These are phyloP conservation scores for Penicillium ucsense DNA, from an alignment of 495 filamentous ascomycete genomes.

Conservation along the genomic window DNA sequence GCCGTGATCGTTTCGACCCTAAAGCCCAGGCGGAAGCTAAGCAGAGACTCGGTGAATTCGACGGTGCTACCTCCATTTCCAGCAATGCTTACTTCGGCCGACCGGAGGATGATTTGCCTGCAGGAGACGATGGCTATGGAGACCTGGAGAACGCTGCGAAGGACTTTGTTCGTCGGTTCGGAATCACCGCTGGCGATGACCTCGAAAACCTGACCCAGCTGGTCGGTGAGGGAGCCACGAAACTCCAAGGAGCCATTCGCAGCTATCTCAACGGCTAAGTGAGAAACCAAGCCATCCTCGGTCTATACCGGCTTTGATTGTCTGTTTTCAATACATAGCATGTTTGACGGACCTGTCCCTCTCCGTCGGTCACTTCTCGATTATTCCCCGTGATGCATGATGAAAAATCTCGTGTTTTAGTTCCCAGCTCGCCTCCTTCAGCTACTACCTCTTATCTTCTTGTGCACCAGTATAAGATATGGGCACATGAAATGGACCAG, in stretches of 20 bases:
- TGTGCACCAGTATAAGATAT: no score
- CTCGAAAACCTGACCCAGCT: slow-evolving; percentile 76
- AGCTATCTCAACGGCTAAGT: slow-evolving; percentile 67
- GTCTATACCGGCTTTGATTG: slow-evolving; percentile 7
- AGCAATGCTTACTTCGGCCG: slow-evolving; percentile 96
- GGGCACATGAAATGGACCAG: no score
- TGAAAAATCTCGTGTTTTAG: slow-evolving; percentile 9
- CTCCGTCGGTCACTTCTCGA: neutral
- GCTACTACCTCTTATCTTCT: neutral
- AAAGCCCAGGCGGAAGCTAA: slow-evolving; percentile 76
- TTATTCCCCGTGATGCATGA: slow-evolving; percentile 12
- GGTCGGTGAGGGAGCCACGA: slow-evolving; percentile 74
- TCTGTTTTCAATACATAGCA: slow-evolving; percentile 18
- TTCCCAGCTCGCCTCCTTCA: neutral
- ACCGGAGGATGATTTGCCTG: slow-evolving; percentile 56
- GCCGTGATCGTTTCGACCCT: slow-evolving; percentile 77
- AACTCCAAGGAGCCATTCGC: slow-evolving; percentile 76
- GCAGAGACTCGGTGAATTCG: slow-evolving; percentile 77
- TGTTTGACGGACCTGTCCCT: slow-evolving; percentile 9
- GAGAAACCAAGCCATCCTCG: neutral
- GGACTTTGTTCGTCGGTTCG: slow-evolving; percentile 90
- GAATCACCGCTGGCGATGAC: slow-evolving; percentile 90
- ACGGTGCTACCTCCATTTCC: slow-evolving; percentile 84
- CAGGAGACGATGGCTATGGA: slow-evolving; percentile 61
- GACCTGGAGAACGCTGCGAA: slow-evolving; percentile 86